Evolutionary conservation across 495 filamentous ascomycete genomes (phyloP), one percentile per base, ranked within the genome.

Genomic region (Friedmanniomyces simplex): DNA sequence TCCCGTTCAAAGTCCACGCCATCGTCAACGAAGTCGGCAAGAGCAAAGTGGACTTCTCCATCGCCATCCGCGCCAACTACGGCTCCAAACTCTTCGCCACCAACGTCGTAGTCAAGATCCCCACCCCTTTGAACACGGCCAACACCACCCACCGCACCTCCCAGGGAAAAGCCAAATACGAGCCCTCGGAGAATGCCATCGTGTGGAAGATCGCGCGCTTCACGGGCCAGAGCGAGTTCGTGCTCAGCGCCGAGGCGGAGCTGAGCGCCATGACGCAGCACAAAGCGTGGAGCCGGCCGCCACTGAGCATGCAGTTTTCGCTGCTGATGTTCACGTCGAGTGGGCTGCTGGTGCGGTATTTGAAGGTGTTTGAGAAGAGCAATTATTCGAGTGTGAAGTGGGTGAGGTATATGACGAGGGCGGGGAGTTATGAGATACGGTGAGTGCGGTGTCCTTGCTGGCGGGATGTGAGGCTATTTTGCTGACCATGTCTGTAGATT

Each of bases 281-380:
- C 73, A 96, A 96, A 70, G 86, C 91, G 28, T 99, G 94, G 94
- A 91, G 86, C 63, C 78, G 94, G 48, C 94, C 94, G 56, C 94
- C 94, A 32, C 74, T 99, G 58, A 95, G 83, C 66, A 72, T 99
- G 70, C 91, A 77, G 69, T 99, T 99, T 66, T 88, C 83, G 55
- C 71, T 99, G 63, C 75, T 99, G 63, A 99, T 99, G 94, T 99
- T 99, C 71, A 99, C 94, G 36, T 91, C 86, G 66, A 88, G 83
- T 1, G 94, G 93, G 16, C 70, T 99, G 64, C 68, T 99, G 61
- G 94, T 99, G 50, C 74, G 94, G 42, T 99, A 99, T 72, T 73
- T 99, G 57, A 99, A 99, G 75, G 94, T 99, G 25, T 99, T 99
- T 74, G 94, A 99, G 78, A 99, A 99, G 82, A 89, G 79, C 68